Base-by-base conservation (phyloP, 495 filamentous ascomycete species). In the Aspergillus carlsbadensis region DNA sequence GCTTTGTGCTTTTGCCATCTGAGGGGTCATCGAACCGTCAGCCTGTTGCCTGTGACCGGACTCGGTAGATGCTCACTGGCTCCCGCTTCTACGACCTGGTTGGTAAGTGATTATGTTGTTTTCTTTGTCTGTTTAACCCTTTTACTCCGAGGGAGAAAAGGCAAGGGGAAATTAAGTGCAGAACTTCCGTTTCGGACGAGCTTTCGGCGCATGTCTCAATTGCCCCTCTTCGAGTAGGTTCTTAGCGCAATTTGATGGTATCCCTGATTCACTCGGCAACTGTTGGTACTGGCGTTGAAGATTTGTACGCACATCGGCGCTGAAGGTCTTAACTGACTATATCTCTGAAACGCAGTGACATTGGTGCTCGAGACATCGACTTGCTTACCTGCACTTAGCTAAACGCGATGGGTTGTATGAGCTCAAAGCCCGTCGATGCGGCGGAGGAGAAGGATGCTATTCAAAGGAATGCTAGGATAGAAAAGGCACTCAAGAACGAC, bases 401-500 rank as follows among this genome's bases (percentile, higher is more conserved):
- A 31, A 36, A 31, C 59, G 70, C 47, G 49, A 79, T 79, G 76
- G 76, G 76, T 58, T 79, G 76, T 49, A 65, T 73, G 36, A 69
- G 62, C 48, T 77, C 75, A 13, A 76, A 74, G 47, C 67, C 69
- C 58, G 68, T 66, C 39, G 71, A 75, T 20, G 39, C 58, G 52
- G 66, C 50, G 52, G 76, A 79, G 52, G 54, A 39, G 10, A 77
- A 69, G 62, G 71, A 77, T 13, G 75, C 72, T 2, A 11, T 70
- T 15, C 71, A 73, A 54, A 69, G 68, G 7, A 77, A 70, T 69
- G 73, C 71, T n/a, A 69, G 91, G 68, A 88, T 96, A 52, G 91
- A 96, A 53, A 86, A 85, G 68, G 66, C 80, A 41, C 83, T 96
- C 62, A 86, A 87, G 54, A 82, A 82, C 52, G 91, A 95, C 71